These are phyloP conservation scores for Calonectria crousiana DNA, from an alignment of 2,329 filamentous ascomycete species.

Conservation along the genomic window DNA sequence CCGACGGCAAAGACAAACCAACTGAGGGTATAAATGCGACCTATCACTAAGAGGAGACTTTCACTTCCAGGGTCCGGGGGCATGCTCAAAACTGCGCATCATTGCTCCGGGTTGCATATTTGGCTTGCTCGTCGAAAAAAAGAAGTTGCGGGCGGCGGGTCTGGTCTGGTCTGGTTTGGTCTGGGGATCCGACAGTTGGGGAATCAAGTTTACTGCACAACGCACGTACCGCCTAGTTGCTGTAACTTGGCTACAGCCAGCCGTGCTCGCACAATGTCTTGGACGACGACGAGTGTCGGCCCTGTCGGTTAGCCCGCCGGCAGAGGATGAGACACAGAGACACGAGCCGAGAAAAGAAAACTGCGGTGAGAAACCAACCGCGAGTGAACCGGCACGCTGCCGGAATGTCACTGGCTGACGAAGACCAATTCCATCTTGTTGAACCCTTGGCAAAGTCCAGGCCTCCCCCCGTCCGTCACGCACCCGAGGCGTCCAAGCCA, in stretches of 20 bases:
- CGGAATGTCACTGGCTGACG: slow-evolving; percentile 13
- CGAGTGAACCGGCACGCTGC: slow-evolving; percentile 15
- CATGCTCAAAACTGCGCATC: slow-evolving; percentile 9
- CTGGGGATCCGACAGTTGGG: slow-evolving; percentile 16
- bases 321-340: slow-evolving; percentile 8
- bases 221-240: slow-evolving; percentile 11
- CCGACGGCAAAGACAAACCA: slow-evolving; percentile 7
- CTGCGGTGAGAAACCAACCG: slow-evolving; percentile 13
- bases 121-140: slow-evolving; percentile 15
- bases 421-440: neutral
- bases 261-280: neutral
- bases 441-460: neutral
- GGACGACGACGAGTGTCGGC: neutral
- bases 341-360: slow-evolving; percentile 19
- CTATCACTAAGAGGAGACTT: slow-evolving; percentile 14
- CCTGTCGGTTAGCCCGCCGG: slow-evolving; percentile 4
- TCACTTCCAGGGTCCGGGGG: neutral
- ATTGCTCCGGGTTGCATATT: slow-evolving; percentile 2
- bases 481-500: slow-evolving; percentile 8
- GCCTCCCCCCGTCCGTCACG: slow-evolving; percentile 12
- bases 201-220: slow-evolving; percentile 14
- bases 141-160: slow-evolving; percentile 6
- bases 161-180: neutral
- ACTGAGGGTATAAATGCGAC: neutral
- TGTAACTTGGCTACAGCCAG: neutral